These are phyloP conservation scores for Macrophomina phaseolina DNA, from an alignment of 2,329 filamentous ascomycete species.

Conservation along the genomic window DNA sequence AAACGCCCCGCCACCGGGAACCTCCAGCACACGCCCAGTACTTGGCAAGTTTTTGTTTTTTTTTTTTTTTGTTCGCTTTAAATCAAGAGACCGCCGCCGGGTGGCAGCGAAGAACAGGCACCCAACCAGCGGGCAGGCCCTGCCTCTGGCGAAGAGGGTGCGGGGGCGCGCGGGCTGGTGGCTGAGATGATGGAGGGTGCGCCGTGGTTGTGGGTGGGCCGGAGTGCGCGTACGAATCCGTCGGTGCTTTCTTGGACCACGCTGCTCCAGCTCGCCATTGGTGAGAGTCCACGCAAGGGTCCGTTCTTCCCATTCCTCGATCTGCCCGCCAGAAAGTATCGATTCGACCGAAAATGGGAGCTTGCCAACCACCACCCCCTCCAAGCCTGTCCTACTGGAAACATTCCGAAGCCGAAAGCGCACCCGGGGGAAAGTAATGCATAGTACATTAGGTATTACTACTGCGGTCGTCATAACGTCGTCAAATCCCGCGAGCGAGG, in stretches of 20 bases:
- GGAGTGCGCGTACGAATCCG: slow-evolving; percentile 14
- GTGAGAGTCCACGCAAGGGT: slow-evolving; percentile 25
- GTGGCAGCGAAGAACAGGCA: neutral
- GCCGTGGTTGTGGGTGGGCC: slow-evolving; percentile 25
- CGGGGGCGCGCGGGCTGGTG: slow-evolving; percentile 10
- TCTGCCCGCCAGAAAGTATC: slow-evolving; percentile 21
- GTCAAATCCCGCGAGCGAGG: slow-evolving; percentile 11
- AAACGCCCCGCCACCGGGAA: slow-evolving; percentile 16
- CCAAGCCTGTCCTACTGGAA: slow-evolving; percentile 22
- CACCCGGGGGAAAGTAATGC: slow-evolving; percentile 24
- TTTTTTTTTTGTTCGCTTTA: slow-evolving; percentile 3
- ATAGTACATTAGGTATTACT: slow-evolving; percentile 30
- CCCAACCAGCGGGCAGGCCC: slow-evolving; percentile 17
- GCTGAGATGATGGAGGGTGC: slow-evolving; percentile 25
- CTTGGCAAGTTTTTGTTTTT: slow-evolving; percentile 4
- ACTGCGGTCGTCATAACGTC: slow-evolving; percentile 28
- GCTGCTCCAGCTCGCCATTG: slow-evolving; percentile 23
- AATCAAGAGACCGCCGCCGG: neutral
- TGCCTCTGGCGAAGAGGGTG: neutral
- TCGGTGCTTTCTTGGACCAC: slow-evolving; percentile 22
- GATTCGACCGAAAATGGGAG: slow-evolving; percentile 26
- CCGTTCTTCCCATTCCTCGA: slow-evolving; percentile 16
- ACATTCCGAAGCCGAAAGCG: slow-evolving; percentile 28
- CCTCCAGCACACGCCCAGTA: neutral
- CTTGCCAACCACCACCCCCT: slow-evolving; percentile 22